Evolutionary conservation across 176 grass and related monocot genomes (phyloP).

Genomic region (Secale cereale): DNA sequence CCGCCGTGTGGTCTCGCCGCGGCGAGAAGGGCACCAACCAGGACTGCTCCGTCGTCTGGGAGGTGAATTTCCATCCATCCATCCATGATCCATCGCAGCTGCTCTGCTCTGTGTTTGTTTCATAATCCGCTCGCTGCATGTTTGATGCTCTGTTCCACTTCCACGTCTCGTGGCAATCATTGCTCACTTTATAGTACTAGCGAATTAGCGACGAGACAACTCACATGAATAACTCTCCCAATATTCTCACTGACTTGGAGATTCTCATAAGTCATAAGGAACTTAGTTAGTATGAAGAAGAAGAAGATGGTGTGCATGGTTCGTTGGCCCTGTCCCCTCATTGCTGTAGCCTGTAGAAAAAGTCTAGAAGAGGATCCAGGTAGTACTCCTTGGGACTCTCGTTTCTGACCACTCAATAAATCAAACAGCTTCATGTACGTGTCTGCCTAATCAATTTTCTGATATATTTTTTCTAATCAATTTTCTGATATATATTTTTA

Average conservation of each 20-base stretch:
- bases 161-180: neutral
- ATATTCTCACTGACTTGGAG: too few species aligned
- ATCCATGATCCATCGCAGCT: neutral
- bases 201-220: too few species aligned
- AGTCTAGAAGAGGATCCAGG: too few species aligned
- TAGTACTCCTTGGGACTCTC: neutral
- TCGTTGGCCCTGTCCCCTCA: neutral
- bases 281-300: too few species aligned
- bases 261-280: too few species aligned
- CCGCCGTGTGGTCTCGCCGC: conserved; percentile 67
- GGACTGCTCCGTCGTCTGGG: conserved; percentile 91
- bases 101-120: neutral
- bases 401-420: conserved; percentile 26
- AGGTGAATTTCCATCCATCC: conserved; percentile 28
- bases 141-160: neutral
- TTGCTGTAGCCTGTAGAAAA: neutral
- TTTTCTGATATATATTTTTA: too few species aligned
- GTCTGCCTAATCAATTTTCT: too few species aligned
- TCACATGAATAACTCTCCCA: too few species aligned
- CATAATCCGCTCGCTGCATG: neutral
- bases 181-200: too few species aligned
- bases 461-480: too few species aligned
- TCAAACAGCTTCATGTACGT: neutral
- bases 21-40: conserved; percentile 96
- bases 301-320: neutral